phyloP scores from a whole-genome alignment of 1,139 yeast genomes.

The Candida frijolesensis region DNA sequence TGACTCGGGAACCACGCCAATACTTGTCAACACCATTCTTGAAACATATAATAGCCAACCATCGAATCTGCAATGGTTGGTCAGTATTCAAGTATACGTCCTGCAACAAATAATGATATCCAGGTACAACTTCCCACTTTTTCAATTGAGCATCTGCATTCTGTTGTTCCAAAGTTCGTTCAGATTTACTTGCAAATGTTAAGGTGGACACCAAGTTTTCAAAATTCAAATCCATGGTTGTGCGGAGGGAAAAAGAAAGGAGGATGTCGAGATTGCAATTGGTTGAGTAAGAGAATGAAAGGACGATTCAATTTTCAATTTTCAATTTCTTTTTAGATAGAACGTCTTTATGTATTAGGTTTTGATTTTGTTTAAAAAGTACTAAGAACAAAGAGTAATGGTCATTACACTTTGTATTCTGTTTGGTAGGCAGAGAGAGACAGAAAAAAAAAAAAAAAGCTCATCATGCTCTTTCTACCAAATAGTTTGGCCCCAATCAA shows the following conservation, averaged over 20 bases:
- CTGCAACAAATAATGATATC: constrained; percentile 61
- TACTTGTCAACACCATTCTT: constrained; percentile 84
- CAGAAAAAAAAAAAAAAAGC: not conserved
- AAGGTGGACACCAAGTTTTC: constrained; percentile 27
- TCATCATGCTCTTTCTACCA: not conserved
- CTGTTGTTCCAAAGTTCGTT: constrained; percentile 48
- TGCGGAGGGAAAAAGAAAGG: not conserved
- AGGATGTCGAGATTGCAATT: not conserved
- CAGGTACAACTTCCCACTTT: constrained; percentile 64
- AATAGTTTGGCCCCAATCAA: not conserved
- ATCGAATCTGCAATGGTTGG: constrained; percentile 65
- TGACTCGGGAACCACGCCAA: constrained; percentile 71
- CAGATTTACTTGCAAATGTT: constrained; percentile 56
- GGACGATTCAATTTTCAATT: not conserved
- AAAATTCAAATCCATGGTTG: constrained; percentile 26
- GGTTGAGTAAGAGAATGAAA: not conserved
- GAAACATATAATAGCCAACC: constrained; percentile 86
- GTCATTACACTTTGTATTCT: too few relatives aligned
- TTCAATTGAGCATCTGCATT: constrained; percentile 71
- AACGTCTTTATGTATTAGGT: not conserved
- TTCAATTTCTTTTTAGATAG: not conserved
- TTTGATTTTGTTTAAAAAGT: not conserved
- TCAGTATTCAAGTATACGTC: constrained; percentile 62
- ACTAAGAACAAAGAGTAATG: not conserved
- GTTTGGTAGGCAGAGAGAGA: too few relatives aligned